phyloP scores from a whole-genome alignment of 352 stramenopile genomes.

The Aphanomyces stellatus region DNA sequence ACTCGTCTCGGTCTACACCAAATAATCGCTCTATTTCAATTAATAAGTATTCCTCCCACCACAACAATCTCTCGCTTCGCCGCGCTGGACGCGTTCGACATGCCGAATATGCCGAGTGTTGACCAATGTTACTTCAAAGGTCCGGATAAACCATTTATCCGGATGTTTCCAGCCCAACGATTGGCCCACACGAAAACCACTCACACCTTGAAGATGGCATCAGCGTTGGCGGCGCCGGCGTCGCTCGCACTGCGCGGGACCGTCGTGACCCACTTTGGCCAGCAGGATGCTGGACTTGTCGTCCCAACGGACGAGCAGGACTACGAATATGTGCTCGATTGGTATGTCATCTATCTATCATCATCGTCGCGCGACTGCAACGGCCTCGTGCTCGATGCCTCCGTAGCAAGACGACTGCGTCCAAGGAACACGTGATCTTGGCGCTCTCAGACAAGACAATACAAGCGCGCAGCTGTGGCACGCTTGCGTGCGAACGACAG shows the following conservation, averaged over 20 bases:
- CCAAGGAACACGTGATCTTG: conserved; percentile 28
- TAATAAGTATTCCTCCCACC: background rate
- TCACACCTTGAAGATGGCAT: background rate
- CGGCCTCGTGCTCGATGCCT: too few species aligned
- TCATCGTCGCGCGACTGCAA: background rate
- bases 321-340: conserved; percentile 80
- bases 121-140: too few species aligned
- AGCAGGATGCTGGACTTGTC: conserved; percentile 25
- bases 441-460: conserved; percentile 15
- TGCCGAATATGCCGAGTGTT: too few species aligned
- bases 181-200: background rate
- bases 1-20: conserved; percentile 72
- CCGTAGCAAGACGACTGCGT: conserved; percentile 51
- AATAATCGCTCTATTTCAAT: conserved; percentile 21
- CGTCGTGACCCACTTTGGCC: conserved; percentile 54
- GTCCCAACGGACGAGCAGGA: conserved; percentile 59
- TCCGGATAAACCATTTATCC: conserved; percentile 2
- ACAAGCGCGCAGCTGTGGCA: conserved; percentile 16
- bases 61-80: too few species aligned
- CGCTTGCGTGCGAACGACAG: conserved; percentile 20
- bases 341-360: conserved; percentile 20
- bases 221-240: background rate
- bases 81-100: too few species aligned
- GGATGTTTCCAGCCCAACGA: background rate
- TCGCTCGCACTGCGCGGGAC: conserved; percentile 21